These are phyloP conservation scores for Fusarium sacchari DNA, from an alignment of 2,329 filamentous ascomycete species.

Conservation along the genomic window DNA sequence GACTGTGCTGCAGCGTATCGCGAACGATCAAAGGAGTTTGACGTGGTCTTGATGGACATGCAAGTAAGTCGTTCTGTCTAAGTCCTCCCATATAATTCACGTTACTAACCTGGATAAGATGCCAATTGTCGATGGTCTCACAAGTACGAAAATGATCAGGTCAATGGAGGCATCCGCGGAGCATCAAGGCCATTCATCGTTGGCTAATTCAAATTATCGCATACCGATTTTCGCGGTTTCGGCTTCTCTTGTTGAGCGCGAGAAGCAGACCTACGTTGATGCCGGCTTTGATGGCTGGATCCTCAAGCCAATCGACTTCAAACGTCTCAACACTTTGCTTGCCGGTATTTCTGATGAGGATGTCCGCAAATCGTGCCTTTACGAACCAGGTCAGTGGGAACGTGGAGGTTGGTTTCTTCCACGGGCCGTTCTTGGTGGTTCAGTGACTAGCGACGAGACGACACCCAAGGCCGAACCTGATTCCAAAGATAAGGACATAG, in stretches of 20 bases:
- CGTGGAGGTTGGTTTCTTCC: slow-evolving; percentile 81
- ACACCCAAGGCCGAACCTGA: slow-evolving; percentile 44
- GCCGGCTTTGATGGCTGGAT: slow-evolving; percentile 93
- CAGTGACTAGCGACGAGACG: slow-evolving; percentile 34
- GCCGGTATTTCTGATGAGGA: slow-evolving; percentile 72
- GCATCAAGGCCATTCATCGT: slow-evolving; percentile 63
- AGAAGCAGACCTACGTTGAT: slow-evolving; percentile 75
- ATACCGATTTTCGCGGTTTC: slow-evolving; percentile 89
- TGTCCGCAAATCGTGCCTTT: slow-evolving; percentile 70
- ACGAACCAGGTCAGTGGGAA: slow-evolving; percentile 80
- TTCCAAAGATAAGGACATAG: slow-evolving; percentile 27
- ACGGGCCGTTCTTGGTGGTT: slow-evolving; percentile 13
- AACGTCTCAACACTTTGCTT: slow-evolving; percentile 75
- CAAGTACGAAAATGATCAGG: slow-evolving; percentile 85
- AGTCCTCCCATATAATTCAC: background rate
- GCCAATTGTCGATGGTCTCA: slow-evolving; percentile 88
- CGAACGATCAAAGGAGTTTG: slow-evolving; percentile 71
- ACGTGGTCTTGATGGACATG: slow-evolving; percentile 92
- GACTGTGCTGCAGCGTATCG: slow-evolving; percentile 80
- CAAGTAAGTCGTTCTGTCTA: slow-evolving; percentile 67
- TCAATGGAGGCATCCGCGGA: slow-evolving; percentile 69
- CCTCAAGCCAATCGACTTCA: slow-evolving; percentile 86
- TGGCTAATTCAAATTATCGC: slow-evolving; percentile 69
- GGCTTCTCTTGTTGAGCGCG: slow-evolving; percentile 78
- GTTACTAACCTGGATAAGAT: slow-evolving; percentile 66